These are phyloP conservation scores for Blastobotrys ciferrii DNA, from an alignment of 1,139 yeast genomes.

Conservation along the genomic window DNA sequence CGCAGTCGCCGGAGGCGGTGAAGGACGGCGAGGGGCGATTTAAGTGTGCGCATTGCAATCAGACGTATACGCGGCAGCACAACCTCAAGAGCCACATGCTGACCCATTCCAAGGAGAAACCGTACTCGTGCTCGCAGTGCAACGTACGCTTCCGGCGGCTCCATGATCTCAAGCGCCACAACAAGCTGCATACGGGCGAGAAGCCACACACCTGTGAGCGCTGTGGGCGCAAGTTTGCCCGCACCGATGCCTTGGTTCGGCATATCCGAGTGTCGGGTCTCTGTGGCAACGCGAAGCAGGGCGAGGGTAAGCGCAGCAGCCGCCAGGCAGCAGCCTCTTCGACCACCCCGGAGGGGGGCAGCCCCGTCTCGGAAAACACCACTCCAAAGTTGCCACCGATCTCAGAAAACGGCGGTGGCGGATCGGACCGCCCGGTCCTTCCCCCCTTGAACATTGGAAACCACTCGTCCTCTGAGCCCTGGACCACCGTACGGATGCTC, in stretches of 20 bases:
- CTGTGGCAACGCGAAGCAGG: slow-evolving; percentile 20
- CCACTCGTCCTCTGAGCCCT: slow-evolving; percentile 16
- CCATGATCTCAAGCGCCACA: slow-evolving; percentile 76
- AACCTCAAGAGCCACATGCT: slow-evolving; percentile 71
- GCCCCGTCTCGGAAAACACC: not conserved
- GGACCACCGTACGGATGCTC: slow-evolving; percentile 27
- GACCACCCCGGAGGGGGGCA: not conserved
- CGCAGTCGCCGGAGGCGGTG: not conserved
- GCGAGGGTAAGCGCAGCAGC: not conserved
- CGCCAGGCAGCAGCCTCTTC: not conserved
- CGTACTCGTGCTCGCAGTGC: slow-evolving; percentile 67
- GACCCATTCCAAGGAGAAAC: slow-evolving; percentile 66
- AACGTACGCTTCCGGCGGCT: slow-evolving; percentile 62
- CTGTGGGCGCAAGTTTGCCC: slow-evolving; percentile 68
- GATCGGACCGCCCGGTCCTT: slow-evolving; percentile 3
- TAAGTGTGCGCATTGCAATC: slow-evolving; percentile 54
- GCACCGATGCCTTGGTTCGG: slow-evolving; percentile 74
- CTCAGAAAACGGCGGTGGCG: not conserved
- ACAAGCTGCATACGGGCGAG: slow-evolving; percentile 73
- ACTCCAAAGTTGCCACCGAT: slow-evolving; percentile 8
- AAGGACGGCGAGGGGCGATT: slow-evolving; percentile 1
- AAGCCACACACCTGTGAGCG: slow-evolving; percentile 61
- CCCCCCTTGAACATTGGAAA: slow-evolving; percentile 4
- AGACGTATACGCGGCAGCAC: slow-evolving; percentile 66
- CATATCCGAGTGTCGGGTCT: slow-evolving; percentile 48